These are phyloP conservation scores for Chenopodium berlandieri DNA, from an alignment of 148 eudicot species.

Conservation along the genomic window DNA sequence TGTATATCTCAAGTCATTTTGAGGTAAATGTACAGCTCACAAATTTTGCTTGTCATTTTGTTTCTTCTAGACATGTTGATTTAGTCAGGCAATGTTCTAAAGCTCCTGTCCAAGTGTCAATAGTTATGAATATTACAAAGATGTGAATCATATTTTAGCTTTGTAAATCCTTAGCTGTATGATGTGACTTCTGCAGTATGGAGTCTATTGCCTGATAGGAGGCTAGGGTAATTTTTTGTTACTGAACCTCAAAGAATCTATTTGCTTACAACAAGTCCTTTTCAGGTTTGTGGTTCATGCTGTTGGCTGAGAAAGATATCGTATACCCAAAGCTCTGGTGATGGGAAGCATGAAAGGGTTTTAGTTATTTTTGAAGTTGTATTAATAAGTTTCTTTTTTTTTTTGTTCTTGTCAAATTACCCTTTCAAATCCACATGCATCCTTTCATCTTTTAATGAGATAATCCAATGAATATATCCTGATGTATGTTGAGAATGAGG, in stretches of 20 bases:
- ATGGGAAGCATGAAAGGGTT: not conserved
- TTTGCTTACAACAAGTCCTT: conserved; percentile 10
- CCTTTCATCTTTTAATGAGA: not conserved
- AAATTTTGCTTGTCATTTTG: not conserved
- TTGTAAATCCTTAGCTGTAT: conserved; percentile 2
- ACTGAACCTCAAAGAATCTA: not conserved
- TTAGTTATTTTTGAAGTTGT: not conserved
- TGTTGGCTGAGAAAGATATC: conserved; percentile 13
- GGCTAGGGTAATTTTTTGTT: not conserved
- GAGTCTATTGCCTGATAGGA: not conserved
- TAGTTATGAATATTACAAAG: not conserved
- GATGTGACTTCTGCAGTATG: not conserved
- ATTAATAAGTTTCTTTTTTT: not conserved
- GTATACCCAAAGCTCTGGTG: not conserved
- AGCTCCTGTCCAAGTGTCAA: not conserved
- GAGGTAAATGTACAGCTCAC: conserved; percentile 24
- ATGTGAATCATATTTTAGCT: not conserved
- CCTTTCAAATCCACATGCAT: not conserved
- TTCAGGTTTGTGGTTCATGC: conserved; percentile 16
- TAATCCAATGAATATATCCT: not conserved
- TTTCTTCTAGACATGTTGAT: not conserved
- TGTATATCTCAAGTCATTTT: not conserved
- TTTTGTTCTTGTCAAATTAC: conserved; percentile 1
- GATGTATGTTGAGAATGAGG: not conserved
- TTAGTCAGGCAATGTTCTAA: not conserved